Conservation (phyloP, 148 eudicot species). For the Vaccinium macrocarpon region DNA sequence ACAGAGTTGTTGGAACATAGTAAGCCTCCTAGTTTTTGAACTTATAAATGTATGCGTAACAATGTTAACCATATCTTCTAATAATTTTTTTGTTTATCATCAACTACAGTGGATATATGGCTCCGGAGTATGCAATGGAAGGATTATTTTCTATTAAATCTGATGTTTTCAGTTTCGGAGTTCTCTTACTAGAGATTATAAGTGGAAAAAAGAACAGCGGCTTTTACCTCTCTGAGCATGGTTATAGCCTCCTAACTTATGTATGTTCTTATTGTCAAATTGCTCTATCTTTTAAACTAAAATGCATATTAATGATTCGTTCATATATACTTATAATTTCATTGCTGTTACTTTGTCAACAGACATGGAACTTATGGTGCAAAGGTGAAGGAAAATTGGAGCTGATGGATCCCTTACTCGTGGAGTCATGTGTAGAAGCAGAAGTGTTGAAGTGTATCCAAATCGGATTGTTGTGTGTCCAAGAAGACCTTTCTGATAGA, state of each 20-base stretch:
- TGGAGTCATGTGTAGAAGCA: conserved; percentile 19
- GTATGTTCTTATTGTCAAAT: no score
- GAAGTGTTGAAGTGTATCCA: conserved; percentile 41
- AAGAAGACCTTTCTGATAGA: conserved; percentile 26
- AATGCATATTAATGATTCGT: not conserved
- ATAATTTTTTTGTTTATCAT: not conserved
- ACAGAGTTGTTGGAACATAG: conserved; percentile 18
- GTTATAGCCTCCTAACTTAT: conserved; percentile 5
- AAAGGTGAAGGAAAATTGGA: conserved; percentile 23
- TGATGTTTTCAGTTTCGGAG: conserved; percentile 18
- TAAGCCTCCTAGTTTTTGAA: not conserved
- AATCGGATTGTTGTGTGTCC: conserved; percentile 47
- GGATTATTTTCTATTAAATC: conserved; percentile 16
- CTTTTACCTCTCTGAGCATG: not conserved
- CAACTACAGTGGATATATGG: conserved; percentile 12
- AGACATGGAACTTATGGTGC: conserved; percentile 43
- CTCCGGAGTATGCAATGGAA: conserved; percentile 14
- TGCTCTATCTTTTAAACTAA: no score
- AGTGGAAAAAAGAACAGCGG: conserved; percentile 6
- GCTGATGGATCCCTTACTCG: conserved; percentile 26
- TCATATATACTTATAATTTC: not conserved
- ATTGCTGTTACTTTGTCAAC: not conserved
- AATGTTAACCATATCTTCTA: not conserved
- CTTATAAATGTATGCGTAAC: not conserved
- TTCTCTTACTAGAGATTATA: conserved; percentile 14